Percentiles rank a stretch among this genome's conserved stretches.
These are phyloP conservation scores for Micromonas pusilla DNA, from an alignment of 139 green algal species.

Conservation along the genomic window DNA sequence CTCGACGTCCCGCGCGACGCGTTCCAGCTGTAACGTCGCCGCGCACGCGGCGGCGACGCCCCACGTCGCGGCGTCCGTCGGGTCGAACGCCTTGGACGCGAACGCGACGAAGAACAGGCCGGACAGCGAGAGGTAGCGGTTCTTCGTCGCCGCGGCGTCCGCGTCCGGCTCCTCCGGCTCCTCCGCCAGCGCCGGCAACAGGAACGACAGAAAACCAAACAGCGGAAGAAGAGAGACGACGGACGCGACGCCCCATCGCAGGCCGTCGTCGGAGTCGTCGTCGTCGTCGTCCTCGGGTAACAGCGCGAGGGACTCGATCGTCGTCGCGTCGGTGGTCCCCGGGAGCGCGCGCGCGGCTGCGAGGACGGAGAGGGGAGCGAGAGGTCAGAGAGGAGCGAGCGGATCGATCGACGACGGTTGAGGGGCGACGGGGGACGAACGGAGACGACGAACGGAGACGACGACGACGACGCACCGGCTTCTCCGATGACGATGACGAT, in stretches of 20 bases:
- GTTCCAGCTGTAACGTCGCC: neutral
- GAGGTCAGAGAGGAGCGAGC: neutral
- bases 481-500: neutral
- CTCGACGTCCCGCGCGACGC: neutral
- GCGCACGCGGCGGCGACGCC: neutral
- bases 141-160: neutral
- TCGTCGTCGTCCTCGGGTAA: neutral
- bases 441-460: no score
- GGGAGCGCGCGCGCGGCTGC: neutral
- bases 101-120: neutral
- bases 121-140: neutral
- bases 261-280: neutral
- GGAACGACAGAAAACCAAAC: neutral
- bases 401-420: neutral
- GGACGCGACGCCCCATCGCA: neutral
- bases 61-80: neutral
- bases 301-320: neutral
- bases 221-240: neutral
- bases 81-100: neutral
- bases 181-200: neutral
- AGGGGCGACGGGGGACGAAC: neutral
- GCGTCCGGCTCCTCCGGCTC: neutral
- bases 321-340: neutral
- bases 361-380: no score
- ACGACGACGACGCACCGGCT: neutral